Conservation (phyloP, 2,329 filamentous ascomycete species). For the Trichoderma koningii region DNA sequence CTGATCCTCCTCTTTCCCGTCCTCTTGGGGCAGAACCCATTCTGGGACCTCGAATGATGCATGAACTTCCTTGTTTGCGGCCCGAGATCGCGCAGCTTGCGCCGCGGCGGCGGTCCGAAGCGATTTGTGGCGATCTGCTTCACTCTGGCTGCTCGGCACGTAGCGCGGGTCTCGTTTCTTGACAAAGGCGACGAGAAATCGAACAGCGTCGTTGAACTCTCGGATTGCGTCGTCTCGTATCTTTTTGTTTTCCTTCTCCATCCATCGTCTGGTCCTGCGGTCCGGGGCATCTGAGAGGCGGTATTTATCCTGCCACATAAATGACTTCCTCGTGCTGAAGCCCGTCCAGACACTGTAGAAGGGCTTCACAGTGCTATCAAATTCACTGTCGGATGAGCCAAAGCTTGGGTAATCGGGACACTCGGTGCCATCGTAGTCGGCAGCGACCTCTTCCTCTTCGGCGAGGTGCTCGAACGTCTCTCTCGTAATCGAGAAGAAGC, state of each 20-base stretch:
- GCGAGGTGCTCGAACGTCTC: slow-evolving; percentile 79
- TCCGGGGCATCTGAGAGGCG: slow-evolving; percentile 84
- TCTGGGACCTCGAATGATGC: slow-evolving; percentile 67
- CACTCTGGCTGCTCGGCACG: slow-evolving; percentile 72
- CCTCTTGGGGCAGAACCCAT: slow-evolving; percentile 68
- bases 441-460: slow-evolving; percentile 75
- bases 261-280: slow-evolving; percentile 74
- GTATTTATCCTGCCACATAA: slow-evolving; percentile 87
- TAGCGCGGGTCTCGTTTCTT: slow-evolving; percentile 90
- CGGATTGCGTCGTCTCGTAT: slow-evolving; percentile 77
- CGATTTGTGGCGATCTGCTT: slow-evolving; percentile 76
- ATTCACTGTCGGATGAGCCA: slow-evolving; percentile 72
- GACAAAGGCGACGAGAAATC: slow-evolving; percentile 82
- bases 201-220: slow-evolving; percentile 91
- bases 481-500: slow-evolving; percentile 81
- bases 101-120: slow-evolving; percentile 77
- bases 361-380: slow-evolving; percentile 72
- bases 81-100: slow-evolving; percentile 80
- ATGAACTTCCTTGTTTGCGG: slow-evolving; percentile 76
- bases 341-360: slow-evolving; percentile 83
- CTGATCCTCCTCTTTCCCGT: slow-evolving; percentile 54
- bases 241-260: slow-evolving; percentile 95
- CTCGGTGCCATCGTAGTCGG: slow-evolving; percentile 65
- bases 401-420: slow-evolving; percentile 76
- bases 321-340: slow-evolving; percentile 83